Conservation (phyloP, 2,329 filamentous ascomycete genomes). For the Fusarium nelsonii region DNA sequence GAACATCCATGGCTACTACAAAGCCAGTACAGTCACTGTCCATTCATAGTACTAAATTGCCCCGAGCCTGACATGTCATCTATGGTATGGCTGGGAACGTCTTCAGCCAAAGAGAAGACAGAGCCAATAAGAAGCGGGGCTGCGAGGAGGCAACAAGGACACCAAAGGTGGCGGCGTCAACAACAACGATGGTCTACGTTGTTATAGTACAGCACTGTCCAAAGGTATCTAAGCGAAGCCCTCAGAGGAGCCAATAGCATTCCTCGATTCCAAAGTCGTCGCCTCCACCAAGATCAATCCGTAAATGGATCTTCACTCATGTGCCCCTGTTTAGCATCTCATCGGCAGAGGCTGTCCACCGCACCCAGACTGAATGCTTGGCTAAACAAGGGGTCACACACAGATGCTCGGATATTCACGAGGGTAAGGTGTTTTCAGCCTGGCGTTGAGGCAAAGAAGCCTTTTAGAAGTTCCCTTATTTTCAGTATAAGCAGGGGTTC, state of each 20-base stretch:
- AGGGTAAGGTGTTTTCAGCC: slow-evolving; percentile 23
- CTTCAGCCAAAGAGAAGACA: slow-evolving; percentile 19
- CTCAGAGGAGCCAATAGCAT: slow-evolving; percentile 22
- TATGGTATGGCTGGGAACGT: slow-evolving; percentile 4
- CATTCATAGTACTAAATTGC: slow-evolving; percentile 14
- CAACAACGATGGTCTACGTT: slow-evolving; percentile 17
- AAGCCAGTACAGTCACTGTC: neutral
- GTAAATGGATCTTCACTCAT: slow-evolving; percentile 38
- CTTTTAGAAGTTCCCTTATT: slow-evolving; percentile 18
- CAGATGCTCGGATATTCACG: slow-evolving; percentile 9
- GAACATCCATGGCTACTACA: too few species aligned
- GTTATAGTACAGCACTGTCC: neutral
- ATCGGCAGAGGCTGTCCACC: slow-evolving; percentile 24
- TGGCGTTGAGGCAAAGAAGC: slow-evolving; percentile 33
- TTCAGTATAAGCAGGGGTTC: slow-evolving; percentile 12
- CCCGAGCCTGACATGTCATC: slow-evolving; percentile 16
- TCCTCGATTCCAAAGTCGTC: neutral
- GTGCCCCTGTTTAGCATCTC: slow-evolving; percentile 7
- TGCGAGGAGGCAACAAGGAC: slow-evolving; percentile 21
- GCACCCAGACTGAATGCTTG: slow-evolving; percentile 20
- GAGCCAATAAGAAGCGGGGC: slow-evolving; percentile 23
- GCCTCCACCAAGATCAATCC: slow-evolving; percentile 15
- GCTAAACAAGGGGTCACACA: slow-evolving; percentile 21
- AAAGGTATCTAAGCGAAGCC: neutral
- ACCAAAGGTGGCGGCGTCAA: slow-evolving; percentile 33